A percentile compares a stretch with the other conserved stretches of the same genome.
phyloP scores from a whole-genome alignment of 1,284 basidiomycete genomes.

The Naganishia sp. region DNA sequence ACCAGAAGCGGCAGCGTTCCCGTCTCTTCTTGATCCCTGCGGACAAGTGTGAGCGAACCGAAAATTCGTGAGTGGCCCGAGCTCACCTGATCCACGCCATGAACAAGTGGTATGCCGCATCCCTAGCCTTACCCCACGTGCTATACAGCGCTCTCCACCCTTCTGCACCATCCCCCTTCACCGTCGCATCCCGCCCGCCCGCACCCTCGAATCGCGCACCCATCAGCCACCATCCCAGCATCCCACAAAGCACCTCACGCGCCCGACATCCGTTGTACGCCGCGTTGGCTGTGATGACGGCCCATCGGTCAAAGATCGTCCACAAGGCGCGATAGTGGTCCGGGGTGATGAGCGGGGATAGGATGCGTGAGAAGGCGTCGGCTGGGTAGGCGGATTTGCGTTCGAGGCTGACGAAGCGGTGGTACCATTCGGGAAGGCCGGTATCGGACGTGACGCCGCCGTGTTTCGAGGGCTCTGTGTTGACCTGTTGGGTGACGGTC shows the following conservation, averaged over 20 bases:
- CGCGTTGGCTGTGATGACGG: constrained; percentile 6
- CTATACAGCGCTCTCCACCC: not conserved
- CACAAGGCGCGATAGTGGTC: constrained; percentile 1
- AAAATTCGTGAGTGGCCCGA: not conserved
- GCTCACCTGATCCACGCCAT: constrained; percentile 20
- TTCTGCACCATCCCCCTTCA: not conserved
- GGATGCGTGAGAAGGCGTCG: constrained; percentile 11
- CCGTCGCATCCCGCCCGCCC: not conserved
- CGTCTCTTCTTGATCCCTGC: constrained; percentile 19
- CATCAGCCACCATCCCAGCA: constrained; percentile 15
- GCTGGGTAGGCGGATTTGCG: not conserved
- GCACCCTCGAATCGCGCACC: not conserved
- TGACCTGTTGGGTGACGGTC: constrained; percentile 3
- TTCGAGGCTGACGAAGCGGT: not conserved
- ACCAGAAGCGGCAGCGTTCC: constrained; percentile 10
- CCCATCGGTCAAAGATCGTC: constrained; percentile 4
- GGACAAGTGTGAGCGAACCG: not conserved
- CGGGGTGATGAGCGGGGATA: not conserved
- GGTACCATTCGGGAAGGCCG: constrained; percentile 9
- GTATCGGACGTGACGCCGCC: not conserved
- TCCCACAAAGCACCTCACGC: constrained; percentile 3
- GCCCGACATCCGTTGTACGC: constrained; percentile 2
- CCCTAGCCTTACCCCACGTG: constrained; percentile 12
- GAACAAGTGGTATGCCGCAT: constrained; percentile 14
- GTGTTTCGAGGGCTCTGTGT: not conserved